phyloP scores from a whole-genome alignment of 257 asterid genomes.

The Nicotiana obtusifolia region DNA sequence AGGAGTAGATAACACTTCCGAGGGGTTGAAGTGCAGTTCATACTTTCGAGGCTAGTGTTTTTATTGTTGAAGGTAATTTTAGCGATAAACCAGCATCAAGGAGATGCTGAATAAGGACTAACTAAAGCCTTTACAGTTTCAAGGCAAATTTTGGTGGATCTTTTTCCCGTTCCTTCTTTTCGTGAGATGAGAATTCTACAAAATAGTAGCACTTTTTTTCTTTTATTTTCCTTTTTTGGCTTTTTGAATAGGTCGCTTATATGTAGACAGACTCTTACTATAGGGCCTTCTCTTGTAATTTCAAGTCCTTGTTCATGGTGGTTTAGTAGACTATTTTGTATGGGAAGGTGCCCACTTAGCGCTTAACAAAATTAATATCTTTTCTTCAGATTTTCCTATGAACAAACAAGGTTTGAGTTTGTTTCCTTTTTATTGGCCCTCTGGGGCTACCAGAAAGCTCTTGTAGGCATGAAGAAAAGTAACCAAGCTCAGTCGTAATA shows the following conservation, averaged over 20 bases:
- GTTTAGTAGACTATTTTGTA: background rate
- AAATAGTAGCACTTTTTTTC: background rate
- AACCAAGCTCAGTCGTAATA: background rate
- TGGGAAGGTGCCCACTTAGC: background rate
- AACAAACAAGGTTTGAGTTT: background rate
- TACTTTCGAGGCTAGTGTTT: background rate
- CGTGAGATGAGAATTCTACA: background rate
- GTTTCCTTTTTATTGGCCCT: background rate
- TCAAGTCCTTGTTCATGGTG: background rate
- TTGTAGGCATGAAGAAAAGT: background rate
- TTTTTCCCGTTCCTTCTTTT: background rate
- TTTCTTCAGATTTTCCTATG: background rate
- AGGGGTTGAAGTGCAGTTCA: background rate
- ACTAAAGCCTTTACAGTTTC: background rate
- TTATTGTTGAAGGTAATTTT: too few relatives aligned
- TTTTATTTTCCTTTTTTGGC: background rate
- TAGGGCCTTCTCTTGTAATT: background rate
- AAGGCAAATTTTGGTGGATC: background rate
- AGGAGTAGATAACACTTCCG: background rate
- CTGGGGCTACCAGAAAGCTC: background rate
- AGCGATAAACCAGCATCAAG: too few relatives aligned
- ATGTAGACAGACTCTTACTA: background rate
- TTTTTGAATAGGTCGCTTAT: background rate
- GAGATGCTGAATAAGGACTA: too few relatives aligned
- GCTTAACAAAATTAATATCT: background rate